Evolutionary conservation across 257 asterid species (phyloP), one percentile per base, ranked within the genome.

Genomic region (Penstemon davidsonii): DNA sequence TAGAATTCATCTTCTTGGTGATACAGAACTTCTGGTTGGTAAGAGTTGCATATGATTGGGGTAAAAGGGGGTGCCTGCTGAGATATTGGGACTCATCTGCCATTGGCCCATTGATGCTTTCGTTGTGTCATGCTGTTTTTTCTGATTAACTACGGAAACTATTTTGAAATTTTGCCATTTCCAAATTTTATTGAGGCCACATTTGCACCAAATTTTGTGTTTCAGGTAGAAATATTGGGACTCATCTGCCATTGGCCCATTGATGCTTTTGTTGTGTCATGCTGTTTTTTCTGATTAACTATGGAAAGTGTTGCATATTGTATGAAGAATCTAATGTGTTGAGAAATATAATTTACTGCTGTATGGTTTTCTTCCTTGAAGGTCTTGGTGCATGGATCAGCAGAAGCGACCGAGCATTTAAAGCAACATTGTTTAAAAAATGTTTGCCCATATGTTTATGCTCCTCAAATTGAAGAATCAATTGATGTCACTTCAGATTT

Each of bases 351-450:
- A 68, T 55, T 57, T 71, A 56, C 60, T 59, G 62, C 38, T 49
- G 25, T 63, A 13, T 45, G 73, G 64, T 79, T 76, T 78, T 76
- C 61, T 63, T 62, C 37, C 76, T 69, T 77, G 71, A 49, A 90
- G 98, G 98, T 92, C 67, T 83, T 93, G 88, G 99, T 93, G 80
- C 97, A 93, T 75, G 97, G 96, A 75, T 90, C 99, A 66, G 99
- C 99, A 12, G 99, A 93, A 83, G 97, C 99, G 82, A 93, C 99
- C 2, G 99, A 90, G 80, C 97, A 90, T 84, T 80, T 92, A 82
- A 92, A 88, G 87, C 92, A 92, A 67, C 93, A 92, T 70, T 90
- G 97, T 83, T 55, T 84, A 77, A 85, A 90, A 71, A 79, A 79
- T 75, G 96, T 93, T 66, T 90, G 99, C 69, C 92, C 91, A 0